Evolutionary conservation across 441 rosid genomes (phyloP), one percentile per base, ranked within the genome.

Genomic region (Corymbia calophylla): DNA sequence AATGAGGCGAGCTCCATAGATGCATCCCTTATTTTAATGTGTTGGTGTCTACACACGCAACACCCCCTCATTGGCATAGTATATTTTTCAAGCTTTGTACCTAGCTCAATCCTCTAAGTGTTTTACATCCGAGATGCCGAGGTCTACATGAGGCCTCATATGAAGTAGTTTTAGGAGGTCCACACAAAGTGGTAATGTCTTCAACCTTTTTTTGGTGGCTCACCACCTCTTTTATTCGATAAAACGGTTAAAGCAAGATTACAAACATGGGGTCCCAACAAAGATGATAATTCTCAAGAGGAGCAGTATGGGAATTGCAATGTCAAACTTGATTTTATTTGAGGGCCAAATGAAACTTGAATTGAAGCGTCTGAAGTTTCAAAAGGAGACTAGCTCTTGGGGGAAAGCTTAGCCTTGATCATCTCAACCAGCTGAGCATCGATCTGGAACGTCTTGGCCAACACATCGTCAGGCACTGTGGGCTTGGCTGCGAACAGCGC

Each of bases 311-410:
- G 16, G 39, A 73, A 73, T 73, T 39, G 49, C 84, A 73, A 73
- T 39, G 6, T 39, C 62, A 9, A 56, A 56, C 62, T 56, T 56
- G 29, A 56, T 56, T 56, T 56, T 56, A 23, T 56, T 56, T 56
- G 0, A 56, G 29, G 10, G 62, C 0, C 62, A 5, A 56, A 56
- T 9, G 0, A 23, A 13, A 56, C 9, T 56, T 23, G 29, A 56
- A 56, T 56, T 56, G 4, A 56, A 56, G 62, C 29, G 23, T 56
- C 12, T 56, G 62, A 21, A 56, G 12, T 56, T 56, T 56, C 4
- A 56, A 27, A 1, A 56, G 62, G 29, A 56, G 29, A 23, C 62
- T 56, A 56, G 29, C 14, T 4, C 62, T 9, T 56, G 23, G 62
- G 62, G 29, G 62, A 13, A 56, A 56, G 62, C 62, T 56, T 56